phyloP scores from a whole-genome alignment of 352 stramenopile genomes.

The Pythium diclinum region DNA sequence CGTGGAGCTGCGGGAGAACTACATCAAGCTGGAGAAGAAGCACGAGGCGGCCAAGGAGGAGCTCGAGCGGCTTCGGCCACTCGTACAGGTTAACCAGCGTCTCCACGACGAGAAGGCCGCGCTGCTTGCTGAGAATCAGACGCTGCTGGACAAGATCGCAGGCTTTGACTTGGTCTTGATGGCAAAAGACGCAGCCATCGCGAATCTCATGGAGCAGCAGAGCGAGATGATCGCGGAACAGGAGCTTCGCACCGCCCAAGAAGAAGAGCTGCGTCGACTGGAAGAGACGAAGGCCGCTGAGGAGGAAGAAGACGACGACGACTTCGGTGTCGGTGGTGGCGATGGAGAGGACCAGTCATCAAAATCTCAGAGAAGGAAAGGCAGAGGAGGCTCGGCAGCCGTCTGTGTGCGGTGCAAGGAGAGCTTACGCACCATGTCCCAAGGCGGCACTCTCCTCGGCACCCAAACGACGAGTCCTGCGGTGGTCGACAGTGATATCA shows the following conservation, averaged over 20 bases:
- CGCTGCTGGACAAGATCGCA: constrained; percentile 40
- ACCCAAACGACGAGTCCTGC: not conserved
- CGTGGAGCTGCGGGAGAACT: constrained; percentile 83
- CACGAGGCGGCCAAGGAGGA: constrained; percentile 55
- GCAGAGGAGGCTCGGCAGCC: constrained; percentile 6
- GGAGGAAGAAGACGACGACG: constrained; percentile 36
- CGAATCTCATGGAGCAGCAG: constrained; percentile 69
- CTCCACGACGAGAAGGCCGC: constrained; percentile 42
- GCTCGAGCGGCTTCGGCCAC: constrained; percentile 51
- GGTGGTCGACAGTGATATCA: not conserved
- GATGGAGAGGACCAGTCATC: not conserved
- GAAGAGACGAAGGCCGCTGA: constrained; percentile 41
- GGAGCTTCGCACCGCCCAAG: constrained; percentile 48
- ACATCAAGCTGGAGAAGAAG: constrained; percentile 69
- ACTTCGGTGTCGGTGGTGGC: constrained; percentile 8
- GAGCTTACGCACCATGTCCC: constrained; percentile 37
- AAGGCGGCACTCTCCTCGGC: constrained; percentile 24
- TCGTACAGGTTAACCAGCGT: constrained; percentile 49
- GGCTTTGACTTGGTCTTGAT: constrained; percentile 39
- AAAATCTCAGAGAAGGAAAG: not conserved
- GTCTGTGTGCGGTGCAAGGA: constrained; percentile 69
- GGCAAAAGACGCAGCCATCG: constrained; percentile 65
- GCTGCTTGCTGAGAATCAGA: constrained; percentile 29
- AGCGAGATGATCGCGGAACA: constrained; percentile 65
- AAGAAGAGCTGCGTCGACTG: constrained; percentile 43